phyloP scores from a whole-genome alignment of 2,329 filamentous ascomycete genomes.

The Neopestalotiopsis rosae region DNA sequence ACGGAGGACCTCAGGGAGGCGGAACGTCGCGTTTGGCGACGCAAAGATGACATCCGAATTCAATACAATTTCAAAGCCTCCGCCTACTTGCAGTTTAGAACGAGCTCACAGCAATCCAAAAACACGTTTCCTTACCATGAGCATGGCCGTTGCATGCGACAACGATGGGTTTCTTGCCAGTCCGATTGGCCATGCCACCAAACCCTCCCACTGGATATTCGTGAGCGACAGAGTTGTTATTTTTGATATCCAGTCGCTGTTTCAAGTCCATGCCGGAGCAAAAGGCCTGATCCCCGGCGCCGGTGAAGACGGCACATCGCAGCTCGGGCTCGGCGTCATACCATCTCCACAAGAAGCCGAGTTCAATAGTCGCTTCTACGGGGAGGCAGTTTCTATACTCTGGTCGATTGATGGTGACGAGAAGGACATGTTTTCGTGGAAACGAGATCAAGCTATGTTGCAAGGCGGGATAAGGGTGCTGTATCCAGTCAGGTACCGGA shows the following conservation, averaged over 20 bases:
- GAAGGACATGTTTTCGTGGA: constrained; percentile 45
- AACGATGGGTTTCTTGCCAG: constrained; percentile 39
- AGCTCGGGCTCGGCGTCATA: constrained; percentile 56
- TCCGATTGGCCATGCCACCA: constrained; percentile 40
- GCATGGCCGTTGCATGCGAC: constrained; percentile 38
- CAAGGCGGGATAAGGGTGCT: constrained; percentile 37
- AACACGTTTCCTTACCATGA: constrained; percentile 27
- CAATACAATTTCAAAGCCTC: constrained; percentile 38
- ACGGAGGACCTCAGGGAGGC: constrained; percentile 61
- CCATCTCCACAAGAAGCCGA: constrained; percentile 53
- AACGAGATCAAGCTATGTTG: constrained; percentile 42
- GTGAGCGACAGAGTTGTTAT: constrained; percentile 33
- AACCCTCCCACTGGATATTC: constrained; percentile 41
- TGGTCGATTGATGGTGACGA: constrained; percentile 51
- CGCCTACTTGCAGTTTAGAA: constrained; percentile 23
- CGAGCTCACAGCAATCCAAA: no score
- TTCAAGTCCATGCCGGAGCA: constrained; percentile 61
- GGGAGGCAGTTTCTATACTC: constrained; percentile 47
- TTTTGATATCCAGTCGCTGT: constrained; percentile 43
- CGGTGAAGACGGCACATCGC: constrained; percentile 57
- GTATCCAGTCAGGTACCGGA: constrained; percentile 39
- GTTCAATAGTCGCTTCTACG: constrained; percentile 40
- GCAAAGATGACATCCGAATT: constrained; percentile 65
- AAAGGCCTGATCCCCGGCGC: constrained; percentile 54
- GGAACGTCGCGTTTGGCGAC: constrained; percentile 55